Evolutionary conservation across 2,329 filamentous ascomycete species (phyloP), one percentile per base, ranked within the genome.

Genomic region (Xylariales sp.): DNA sequence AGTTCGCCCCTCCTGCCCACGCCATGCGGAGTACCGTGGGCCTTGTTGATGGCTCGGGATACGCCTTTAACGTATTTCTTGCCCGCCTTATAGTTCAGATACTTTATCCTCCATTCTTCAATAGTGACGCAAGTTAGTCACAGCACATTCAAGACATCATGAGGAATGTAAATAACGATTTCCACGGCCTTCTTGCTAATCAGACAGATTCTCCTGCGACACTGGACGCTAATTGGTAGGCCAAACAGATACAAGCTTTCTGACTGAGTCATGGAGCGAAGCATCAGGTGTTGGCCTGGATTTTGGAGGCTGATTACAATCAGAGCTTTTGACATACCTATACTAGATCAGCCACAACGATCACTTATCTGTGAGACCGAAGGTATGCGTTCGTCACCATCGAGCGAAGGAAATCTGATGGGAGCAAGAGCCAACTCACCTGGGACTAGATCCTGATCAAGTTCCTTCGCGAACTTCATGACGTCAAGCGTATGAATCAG

Each of bases 31-130:
- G 78, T 76, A 44, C 69, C 62, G 46, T 76, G 69, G 59, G 78
- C 63, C 68, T 79, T 65, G 68, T 77, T 73, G 47, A 93, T 75
- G 45, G 88, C 88, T 47, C 84, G 78, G 18, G 75, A 67, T 39
- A 96, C 82, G 43, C 81, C 82, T 64, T 96, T 97, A 63, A 97
- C 75, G 60, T 89, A 84, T 68, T 96, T 96, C 69, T 97, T 97
- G 46, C 89, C 91, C 43, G 82, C 82, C 74, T 95, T 95, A 73
- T 97, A 97, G 65, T 96, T 81, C 53, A 97, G 76, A 63, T 96
- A 97, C 64, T 95, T 95, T 62, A 83, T 78, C 56, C 86, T 81
- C 91, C 91, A 97, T 78, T 97, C 80, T 83, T 38, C 9, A 38
- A 15, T 6, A 9, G 18, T 12, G 15, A 0, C 5, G 21, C 11